These are phyloP conservation scores for Termitomyces sp. DNA, from an alignment of 768 basidiomycete species.

Conservation along the genomic window DNA sequence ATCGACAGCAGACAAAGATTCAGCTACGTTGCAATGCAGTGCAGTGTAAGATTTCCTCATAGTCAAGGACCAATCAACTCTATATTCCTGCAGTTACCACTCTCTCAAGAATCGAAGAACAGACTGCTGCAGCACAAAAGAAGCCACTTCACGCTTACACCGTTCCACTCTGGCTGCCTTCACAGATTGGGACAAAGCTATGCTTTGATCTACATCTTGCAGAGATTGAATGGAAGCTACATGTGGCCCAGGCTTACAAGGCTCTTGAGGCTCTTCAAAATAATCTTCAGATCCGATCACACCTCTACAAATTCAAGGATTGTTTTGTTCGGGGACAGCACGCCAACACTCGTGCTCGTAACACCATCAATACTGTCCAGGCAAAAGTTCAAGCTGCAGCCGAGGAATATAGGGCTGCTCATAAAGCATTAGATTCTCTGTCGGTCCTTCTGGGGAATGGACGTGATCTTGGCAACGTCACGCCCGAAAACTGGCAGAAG, in stretches of 20 bases:
- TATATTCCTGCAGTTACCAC: slow-evolving; percentile 11
- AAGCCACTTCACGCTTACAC: background rate
- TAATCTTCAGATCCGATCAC: slow-evolving; percentile 3
- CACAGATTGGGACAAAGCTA: background rate
- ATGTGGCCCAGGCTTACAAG: slow-evolving; percentile 10
- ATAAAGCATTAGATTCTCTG: background rate
- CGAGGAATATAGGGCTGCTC: slow-evolving; percentile 4
- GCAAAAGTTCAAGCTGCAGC: background rate
- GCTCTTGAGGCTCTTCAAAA: slow-evolving; percentile 5
- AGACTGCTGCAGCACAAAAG: background rate
- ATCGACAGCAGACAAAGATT: slow-evolving; percentile 5
- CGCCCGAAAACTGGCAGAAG: background rate
- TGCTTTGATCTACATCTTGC: background rate
- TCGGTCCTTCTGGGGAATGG: background rate
- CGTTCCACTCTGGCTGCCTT: slow-evolving; percentile 7
- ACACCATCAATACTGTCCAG: background rate
- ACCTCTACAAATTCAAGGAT: slow-evolving; percentile 10
- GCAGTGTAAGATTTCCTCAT: slow-evolving; percentile 9
- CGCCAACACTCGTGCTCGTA: slow-evolving; percentile 3
- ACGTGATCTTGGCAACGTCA: background rate
- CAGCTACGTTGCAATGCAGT: slow-evolving; percentile 8
- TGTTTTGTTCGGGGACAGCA: slow-evolving; percentile 3
- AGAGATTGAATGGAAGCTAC: slow-evolving; percentile 8
- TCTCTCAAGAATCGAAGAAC: background rate
- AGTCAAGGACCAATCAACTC: slow-evolving; percentile 9